Base-by-base conservation (phyloP, 208 protist genomes). In the Wallacemonas sp. region DNA sequence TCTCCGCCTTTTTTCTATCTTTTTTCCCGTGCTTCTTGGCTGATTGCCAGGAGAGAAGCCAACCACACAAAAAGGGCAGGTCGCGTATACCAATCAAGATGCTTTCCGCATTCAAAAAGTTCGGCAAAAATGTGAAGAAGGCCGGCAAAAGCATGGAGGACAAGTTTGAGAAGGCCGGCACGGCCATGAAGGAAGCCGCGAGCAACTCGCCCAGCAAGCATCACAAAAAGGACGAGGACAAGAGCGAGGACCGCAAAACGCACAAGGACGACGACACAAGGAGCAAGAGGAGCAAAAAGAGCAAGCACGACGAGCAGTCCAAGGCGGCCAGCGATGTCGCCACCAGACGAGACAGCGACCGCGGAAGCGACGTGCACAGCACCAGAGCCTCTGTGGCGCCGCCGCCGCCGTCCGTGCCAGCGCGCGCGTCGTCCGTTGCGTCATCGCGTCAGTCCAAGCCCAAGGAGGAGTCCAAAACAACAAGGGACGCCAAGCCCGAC, bases 71-170 rank as follows among this genome's bases (percentile, higher is more conserved):
- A 62, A 20, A 3, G 29, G n/a, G 31, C 10, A 62, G n/a, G 8
- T n/a, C n/a, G 22, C 14, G 18, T 7, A 23, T 49, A 49, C 48
- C n/a, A 25, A 4, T 2, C n/a, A 62, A 18, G 0, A 75, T 75
- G 70, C 25, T 75, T 3, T 62, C 49, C 14, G 39, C 29, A 2
- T 61, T 75, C 7, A 75, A 75, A 23, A 75, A 75, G 25, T 26
- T 75, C 16, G 70, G 70, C 22, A n/a, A 65, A 44, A 57, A 52
- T 28, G 42, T 75, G 18, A 38, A 69, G 29, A 67, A 69, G 44
- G 70, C 52, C 52, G 70, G 65, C 26, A 77, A 76, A 42, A 69
- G 48, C 4, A 2, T 75, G n/a, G 70, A 71, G 62, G 59, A 65
- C 0, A 52, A 33, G 10, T 29, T 69, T 3, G 36, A 66, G 41